Percentiles rank a stretch among this genome's conserved stretches.
These are phyloP conservation scores for Tubosaeta sp. DNA, from an alignment of 768 basidiomycete genomes.

Conservation along the genomic window DNA sequence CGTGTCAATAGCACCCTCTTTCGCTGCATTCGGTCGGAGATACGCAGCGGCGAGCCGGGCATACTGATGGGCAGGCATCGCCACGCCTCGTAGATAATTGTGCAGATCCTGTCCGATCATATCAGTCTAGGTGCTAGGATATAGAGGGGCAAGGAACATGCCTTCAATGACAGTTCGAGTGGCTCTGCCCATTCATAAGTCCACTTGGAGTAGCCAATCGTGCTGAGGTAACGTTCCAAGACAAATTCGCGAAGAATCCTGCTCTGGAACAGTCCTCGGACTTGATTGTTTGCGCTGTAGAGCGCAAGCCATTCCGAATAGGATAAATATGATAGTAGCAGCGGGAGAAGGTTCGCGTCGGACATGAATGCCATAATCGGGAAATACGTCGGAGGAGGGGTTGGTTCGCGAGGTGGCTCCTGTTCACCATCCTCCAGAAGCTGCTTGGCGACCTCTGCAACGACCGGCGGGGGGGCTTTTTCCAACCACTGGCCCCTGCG, in stretches of 20 bases:
- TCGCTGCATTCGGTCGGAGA: conserved; percentile 44
- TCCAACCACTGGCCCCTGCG: conserved; percentile 39
- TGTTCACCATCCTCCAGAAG: conserved; percentile 11
- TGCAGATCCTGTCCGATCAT: conserved; percentile 56
- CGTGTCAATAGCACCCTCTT: conserved; percentile 35
- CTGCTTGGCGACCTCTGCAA: conserved; percentile 31
- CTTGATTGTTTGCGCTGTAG: conserved; percentile 51
- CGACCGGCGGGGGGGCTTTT: conserved; percentile 34
- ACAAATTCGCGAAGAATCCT: conserved; percentile 56
- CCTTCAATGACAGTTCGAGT: conserved; percentile 58
- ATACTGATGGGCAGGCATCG: conserved; percentile 71
- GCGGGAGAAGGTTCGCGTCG: conserved; percentile 47
- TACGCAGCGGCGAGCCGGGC: conserved; percentile 54
- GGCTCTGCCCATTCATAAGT: conserved; percentile 51
- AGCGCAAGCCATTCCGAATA: conserved; percentile 71
- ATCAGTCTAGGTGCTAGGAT: conserved; percentile 4
- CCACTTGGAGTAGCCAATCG: conserved; percentile 76
- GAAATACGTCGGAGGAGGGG: conserved; percentile 34
- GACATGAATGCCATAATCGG: conserved; percentile 56
- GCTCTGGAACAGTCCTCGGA: conserved; percentile 48
- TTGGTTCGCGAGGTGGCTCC: conserved; percentile 18
- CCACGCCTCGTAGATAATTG: conserved; percentile 76
- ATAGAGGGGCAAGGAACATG: conserved; percentile 27
- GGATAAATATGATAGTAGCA: conserved; percentile 56
- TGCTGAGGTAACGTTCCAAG: conserved; percentile 62